phyloP scores from a whole-genome alignment of 78 protist species.

The Dictyostelium firmibasis region DNA sequence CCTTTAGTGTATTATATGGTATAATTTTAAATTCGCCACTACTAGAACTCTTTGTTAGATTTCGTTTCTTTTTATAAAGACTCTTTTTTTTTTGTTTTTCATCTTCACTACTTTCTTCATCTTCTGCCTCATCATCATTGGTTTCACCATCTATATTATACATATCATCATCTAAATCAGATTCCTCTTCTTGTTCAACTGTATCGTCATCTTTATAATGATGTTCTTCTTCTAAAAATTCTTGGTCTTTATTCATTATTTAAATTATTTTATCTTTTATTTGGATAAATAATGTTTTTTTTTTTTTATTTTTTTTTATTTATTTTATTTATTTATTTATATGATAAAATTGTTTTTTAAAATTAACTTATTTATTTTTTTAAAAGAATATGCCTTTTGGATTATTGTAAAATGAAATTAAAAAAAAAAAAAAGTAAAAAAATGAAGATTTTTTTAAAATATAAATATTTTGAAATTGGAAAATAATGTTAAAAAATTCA shows the following conservation, averaged over 20 bases:
- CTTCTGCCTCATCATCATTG: constrained; percentile 22
- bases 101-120: background rate
- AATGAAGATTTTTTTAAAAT: background rate
- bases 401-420: background rate
- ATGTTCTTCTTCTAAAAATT: constrained; percentile 1
- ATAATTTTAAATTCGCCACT: constrained; percentile 20
- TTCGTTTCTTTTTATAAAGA: constrained; percentile 10
- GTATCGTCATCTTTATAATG: background rate
- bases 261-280: too few relatives aligned
- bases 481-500: too few relatives aligned
- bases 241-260: background rate
- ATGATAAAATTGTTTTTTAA: too few relatives aligned
- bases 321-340: too few relatives aligned
- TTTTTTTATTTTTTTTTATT: background rate
- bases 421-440: background rate
- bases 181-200: background rate
- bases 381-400: too few relatives aligned
- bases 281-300: too few relatives aligned
- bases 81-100: background rate
- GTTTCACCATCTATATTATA: constrained; percentile 31
- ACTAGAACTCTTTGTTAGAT: background rate
- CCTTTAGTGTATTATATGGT: constrained; percentile 34
- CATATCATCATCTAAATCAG: constrained; percentile 45
- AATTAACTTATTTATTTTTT: too few relatives aligned
- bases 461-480: background rate